Evolutionary conservation across 2,329 filamentous ascomycete species (phyloP).

Genomic region (Epicoccum sorghinum): DNA sequence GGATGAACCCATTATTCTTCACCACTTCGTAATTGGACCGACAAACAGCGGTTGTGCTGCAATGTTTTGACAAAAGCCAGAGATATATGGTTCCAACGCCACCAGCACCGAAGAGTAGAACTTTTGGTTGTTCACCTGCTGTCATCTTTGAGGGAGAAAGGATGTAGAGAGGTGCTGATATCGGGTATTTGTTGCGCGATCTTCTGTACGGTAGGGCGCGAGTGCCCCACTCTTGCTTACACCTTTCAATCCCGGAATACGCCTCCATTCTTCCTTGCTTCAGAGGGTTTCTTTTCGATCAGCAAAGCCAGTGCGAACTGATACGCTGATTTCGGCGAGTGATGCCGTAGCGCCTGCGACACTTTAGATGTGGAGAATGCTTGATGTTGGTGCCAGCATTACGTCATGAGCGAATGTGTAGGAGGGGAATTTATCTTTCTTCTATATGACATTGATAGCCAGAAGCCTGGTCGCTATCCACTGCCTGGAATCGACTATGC

Average conservation of each 20-base stretch:
- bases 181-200: background rate
- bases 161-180: background rate
- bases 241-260: background rate
- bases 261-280: no score
- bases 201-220: conserved; percentile 5
- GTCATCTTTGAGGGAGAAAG: conserved; percentile 10
- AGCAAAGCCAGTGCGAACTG: no score
- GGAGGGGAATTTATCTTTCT: no score
- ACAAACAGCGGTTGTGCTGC: conserved; percentile 52
- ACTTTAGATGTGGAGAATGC: no score
- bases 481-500: no score
- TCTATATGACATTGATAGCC: no score
- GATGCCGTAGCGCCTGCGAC: background rate
- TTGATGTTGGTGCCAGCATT: no score
- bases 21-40: conserved; percentile 54
- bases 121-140: conserved; percentile 17
- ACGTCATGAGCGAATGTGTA: no score
- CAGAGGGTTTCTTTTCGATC: no score
- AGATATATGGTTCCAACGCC: conserved; percentile 52
- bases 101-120: conserved; percentile 53
- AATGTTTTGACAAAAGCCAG: conserved; percentile 49
- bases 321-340: background rate
- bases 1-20: conserved; percentile 49
- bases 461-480: no score
- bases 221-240: conserved; percentile 6